Conservation (phyloP, 2,329 filamentous ascomycete genomes). For the Colletotrichum agaves region DNA sequence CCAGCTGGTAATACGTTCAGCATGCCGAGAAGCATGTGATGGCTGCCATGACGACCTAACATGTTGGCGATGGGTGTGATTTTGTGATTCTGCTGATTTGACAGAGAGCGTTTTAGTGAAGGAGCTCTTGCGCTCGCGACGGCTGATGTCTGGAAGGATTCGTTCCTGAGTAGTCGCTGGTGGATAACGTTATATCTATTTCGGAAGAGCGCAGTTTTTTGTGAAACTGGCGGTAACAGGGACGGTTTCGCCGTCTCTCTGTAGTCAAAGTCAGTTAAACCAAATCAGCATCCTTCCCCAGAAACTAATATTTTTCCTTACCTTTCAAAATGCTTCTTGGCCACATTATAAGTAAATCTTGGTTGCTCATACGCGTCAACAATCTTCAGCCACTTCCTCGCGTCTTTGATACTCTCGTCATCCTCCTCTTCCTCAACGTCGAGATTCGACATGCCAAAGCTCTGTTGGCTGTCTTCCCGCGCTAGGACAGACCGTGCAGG, state of each 20-base stretch:
- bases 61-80: constrained; percentile 86
- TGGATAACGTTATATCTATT: constrained; percentile 93
- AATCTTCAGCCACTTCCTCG: constrained; percentile 85
- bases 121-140: constrained; percentile 70
- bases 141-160: constrained; percentile 87
- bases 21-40: constrained; percentile 88
- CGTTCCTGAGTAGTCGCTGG: constrained; percentile 90
- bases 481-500: constrained; percentile 53
- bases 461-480: constrained; percentile 72
- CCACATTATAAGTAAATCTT: constrained; percentile 77
- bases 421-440: constrained; percentile 65
- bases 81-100: constrained; percentile 78
- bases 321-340: constrained; percentile 92
- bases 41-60: constrained; percentile 82
- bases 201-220: constrained; percentile 87
- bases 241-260: constrained; percentile 73
- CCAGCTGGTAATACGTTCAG: constrained; percentile 85
- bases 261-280: constrained; percentile 39
- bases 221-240: constrained; percentile 78
- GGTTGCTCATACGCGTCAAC: constrained; percentile 89
- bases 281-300: neutral
- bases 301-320: constrained; percentile 45
- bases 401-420: constrained; percentile 71
- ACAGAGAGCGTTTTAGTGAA: constrained; percentile 68
- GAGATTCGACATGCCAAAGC: constrained; percentile 69